A percentile compares a stretch with the other conserved stretches of the same genome.
Evolutionary conservation across 2,329 filamentous ascomycete genomes (phyloP).

Genomic region (Coccinonectria pachysandricola): DNA sequence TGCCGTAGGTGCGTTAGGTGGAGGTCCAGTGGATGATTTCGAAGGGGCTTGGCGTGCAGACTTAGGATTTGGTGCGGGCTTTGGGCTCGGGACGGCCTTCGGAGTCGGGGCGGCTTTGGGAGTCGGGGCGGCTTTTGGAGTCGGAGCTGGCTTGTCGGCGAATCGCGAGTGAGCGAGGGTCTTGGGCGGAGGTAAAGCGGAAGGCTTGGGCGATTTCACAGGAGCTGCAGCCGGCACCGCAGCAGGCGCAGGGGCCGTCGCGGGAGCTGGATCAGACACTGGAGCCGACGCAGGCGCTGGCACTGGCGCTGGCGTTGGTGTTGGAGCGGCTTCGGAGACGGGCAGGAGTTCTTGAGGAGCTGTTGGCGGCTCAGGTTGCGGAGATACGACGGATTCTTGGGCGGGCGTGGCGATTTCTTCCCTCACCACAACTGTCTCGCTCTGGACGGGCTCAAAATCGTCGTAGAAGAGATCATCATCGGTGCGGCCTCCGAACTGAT

Average conservation of each 20-base stretch:
- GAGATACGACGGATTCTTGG: constrained; percentile 3
- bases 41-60: constrained; percentile 10
- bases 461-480: constrained; percentile 54
- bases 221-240: constrained; percentile 6
- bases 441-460: constrained; percentile 47
- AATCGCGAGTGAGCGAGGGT: constrained; percentile 24
- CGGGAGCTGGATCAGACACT: constrained; percentile 4
- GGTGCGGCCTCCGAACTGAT: constrained; percentile 50
- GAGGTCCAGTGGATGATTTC: constrained; percentile 15
- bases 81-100: constrained; percentile 1
- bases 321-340: constrained; percentile 1
- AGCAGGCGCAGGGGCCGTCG: constrained; percentile 6
- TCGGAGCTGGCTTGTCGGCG: constrained; percentile 22
- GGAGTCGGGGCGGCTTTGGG: constrained; percentile 1
- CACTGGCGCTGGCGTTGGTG: constrained; percentile 7
- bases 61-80: constrained; percentile 6
- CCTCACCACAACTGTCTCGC: constrained; percentile 20
- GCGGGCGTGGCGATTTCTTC: constrained; percentile 9
- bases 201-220: constrained; percentile 5
- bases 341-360: constrained; percentile 1
- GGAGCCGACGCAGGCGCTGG: constrained; percentile 5
- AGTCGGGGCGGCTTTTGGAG: too few species aligned
- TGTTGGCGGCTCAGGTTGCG: background rate
- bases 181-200: constrained; percentile 8
- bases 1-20: constrained; percentile 21